Percentiles rank a stretch among this genome's conserved stretches.
These are phyloP conservation scores for Melanogaster broomeanus DNA, from an alignment of 768 basidiomycete genomes.

Conservation along the genomic window DNA sequence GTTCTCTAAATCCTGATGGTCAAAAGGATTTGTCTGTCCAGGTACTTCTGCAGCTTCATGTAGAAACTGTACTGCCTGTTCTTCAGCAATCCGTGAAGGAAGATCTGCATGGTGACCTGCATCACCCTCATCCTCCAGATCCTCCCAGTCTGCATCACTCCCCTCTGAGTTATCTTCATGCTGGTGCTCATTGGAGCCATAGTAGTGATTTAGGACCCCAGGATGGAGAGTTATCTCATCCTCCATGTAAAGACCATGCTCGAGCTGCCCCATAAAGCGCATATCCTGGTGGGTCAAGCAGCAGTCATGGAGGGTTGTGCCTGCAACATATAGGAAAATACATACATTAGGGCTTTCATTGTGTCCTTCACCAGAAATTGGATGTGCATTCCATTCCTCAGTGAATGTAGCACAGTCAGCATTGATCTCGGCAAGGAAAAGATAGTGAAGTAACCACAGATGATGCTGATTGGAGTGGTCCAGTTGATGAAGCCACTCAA, in stretches of 20 bases:
- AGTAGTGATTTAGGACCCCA: slow-evolving; percentile 11
- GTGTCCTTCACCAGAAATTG: slow-evolving; percentile 9
- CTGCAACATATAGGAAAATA: neutral
- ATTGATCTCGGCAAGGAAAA: slow-evolving; percentile 15
- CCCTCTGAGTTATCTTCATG: neutral
- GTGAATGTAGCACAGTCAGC: slow-evolving; percentile 14
- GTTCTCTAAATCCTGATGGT: neutral
- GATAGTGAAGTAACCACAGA: slow-evolving; percentile 16
- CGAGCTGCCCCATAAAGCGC: slow-evolving; percentile 1
- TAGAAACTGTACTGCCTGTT: neutral
- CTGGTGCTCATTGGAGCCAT: slow-evolving; percentile 3
- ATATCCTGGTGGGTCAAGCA: neutral
- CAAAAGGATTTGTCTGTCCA: neutral
- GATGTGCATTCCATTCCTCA: slow-evolving; percentile 20
- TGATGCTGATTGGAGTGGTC: slow-evolving; percentile 12
- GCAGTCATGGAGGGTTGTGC: too few species aligned
- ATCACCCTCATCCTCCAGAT: too few species aligned
- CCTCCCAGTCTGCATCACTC: neutral
- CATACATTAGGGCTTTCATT: slow-evolving; percentile 15
- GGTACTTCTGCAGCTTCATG: slow-evolving; percentile 3
- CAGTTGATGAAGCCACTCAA: slow-evolving; percentile 23
- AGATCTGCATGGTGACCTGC: neutral
- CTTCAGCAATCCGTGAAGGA: neutral
- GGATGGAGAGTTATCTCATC: slow-evolving; percentile 10
- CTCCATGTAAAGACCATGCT: slow-evolving; percentile 5